These are phyloP conservation scores for Lentinus polychrous DNA, from an alignment of 1,284 basidiomycete genomes.

Conservation along the genomic window DNA sequence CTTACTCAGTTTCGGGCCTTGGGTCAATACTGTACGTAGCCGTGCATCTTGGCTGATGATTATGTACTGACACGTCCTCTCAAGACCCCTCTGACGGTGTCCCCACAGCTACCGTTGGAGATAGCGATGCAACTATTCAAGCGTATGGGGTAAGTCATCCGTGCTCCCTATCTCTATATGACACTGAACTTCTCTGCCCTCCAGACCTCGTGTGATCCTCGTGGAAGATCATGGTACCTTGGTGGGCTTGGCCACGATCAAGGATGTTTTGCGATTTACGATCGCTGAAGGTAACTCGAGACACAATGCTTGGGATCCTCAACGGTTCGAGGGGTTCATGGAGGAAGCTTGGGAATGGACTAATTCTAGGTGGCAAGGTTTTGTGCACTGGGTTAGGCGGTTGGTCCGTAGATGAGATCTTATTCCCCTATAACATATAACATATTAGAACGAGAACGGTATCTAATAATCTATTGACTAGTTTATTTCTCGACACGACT, in stretches of 20 bases:
- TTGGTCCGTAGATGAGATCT: too few species aligned
- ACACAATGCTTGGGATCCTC: constrained; percentile 44
- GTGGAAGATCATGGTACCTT: constrained; percentile 83
- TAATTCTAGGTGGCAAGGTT: neutral
- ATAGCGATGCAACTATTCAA: constrained; percentile 97
- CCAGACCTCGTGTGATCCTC: constrained; percentile 88
- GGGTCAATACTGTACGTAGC: constrained; percentile 79
- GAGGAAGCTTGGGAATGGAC: constrained; percentile 59
- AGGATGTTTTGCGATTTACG: constrained; percentile 89
- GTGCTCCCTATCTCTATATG: neutral
- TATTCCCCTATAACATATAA: too few species aligned
- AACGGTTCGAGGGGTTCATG: constrained; percentile 36
- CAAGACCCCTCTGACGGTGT: constrained; percentile 88
- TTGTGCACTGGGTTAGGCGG: too few species aligned
- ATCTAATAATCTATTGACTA: too few species aligned
- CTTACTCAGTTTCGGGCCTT: constrained; percentile 77
- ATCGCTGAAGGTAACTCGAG: constrained; percentile 30
- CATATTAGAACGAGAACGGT: too few species aligned
- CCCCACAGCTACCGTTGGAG: constrained; percentile 89
- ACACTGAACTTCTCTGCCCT: constrained; percentile 1
- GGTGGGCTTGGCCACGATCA: constrained; percentile 88
- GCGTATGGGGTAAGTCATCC: constrained; percentile 77
- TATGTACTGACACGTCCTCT: neutral
- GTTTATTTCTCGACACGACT: too few species aligned
- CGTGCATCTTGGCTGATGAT: constrained; percentile 11